phyloP scores from a whole-genome alignment of 495 filamentous ascomycete genomes.

The Aspergillus wentii region DNA sequence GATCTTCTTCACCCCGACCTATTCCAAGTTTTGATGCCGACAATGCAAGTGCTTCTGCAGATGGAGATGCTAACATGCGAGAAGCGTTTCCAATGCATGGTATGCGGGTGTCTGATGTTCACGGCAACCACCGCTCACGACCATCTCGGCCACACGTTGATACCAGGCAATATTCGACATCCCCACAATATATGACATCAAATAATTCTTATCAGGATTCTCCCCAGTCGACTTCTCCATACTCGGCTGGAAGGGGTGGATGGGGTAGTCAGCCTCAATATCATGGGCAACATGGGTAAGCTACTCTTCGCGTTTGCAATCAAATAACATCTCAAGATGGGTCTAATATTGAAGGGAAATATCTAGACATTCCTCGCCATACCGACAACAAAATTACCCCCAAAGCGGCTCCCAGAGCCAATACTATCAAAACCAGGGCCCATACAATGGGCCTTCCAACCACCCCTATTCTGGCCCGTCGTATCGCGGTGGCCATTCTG shows the following conservation, averaged over 20 bases:
- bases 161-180: constrained; percentile 48
- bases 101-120: constrained; percentile 26
- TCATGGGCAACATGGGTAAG: constrained; percentile 58
- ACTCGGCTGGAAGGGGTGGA: constrained; percentile 49
- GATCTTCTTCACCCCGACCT: constrained; percentile 38
- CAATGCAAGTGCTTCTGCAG: constrained; percentile 12
- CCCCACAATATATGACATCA: constrained; percentile 54
- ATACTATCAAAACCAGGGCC: constrained; percentile 53
- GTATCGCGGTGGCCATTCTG: constrained; percentile 51
- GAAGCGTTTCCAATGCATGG: constrained; percentile 35
- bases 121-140: constrained; percentile 23
- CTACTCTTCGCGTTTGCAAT: constrained; percentile 1
- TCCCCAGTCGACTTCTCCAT: constrained; percentile 63
- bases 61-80: constrained; percentile 18
- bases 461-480: constrained; percentile 38
- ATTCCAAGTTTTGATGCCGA: constrained; percentile 32
- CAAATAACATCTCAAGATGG: too few species aligned
- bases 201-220: constrained; percentile 61
- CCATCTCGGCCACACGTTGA: constrained; percentile 33
- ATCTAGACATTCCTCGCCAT: constrained; percentile 43
- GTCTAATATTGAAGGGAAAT: constrained; percentile 11
- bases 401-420: constrained; percentile 40
- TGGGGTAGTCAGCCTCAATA: constrained; percentile 53
- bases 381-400: constrained; percentile 45
- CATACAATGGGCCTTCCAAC: constrained; percentile 48